Evolutionary conservation across 2,329 filamentous ascomycete genomes (phyloP).

Genomic region (Botryosphaeria dothidea): DNA sequence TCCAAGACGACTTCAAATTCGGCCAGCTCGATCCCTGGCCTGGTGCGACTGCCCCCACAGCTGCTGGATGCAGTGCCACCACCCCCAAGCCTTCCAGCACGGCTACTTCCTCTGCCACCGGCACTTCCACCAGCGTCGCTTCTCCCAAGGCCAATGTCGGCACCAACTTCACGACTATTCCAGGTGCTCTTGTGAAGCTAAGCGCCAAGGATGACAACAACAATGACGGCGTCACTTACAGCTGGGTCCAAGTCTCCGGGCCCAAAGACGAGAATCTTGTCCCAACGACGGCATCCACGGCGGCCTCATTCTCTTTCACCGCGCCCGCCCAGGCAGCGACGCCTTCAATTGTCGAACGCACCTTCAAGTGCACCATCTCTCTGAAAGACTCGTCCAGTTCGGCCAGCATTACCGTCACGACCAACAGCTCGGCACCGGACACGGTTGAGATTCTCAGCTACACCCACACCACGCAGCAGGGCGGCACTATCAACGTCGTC

Average conservation of each 20-base stretch:
- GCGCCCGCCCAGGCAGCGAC: slow-evolving; percentile 25
- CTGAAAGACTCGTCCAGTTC: slow-evolving; percentile 27
- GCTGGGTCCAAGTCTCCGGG: slow-evolving; percentile 33
- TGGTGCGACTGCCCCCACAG: slow-evolving; percentile 29
- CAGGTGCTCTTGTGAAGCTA: slow-evolving; percentile 32
- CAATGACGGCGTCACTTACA: slow-evolving; percentile 30
- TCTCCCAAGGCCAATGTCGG: slow-evolving; percentile 21
- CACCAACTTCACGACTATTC: slow-evolving; percentile 25
- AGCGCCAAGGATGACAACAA: slow-evolving; percentile 30
- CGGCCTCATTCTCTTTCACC: slow-evolving; percentile 27
- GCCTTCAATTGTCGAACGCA: slow-evolving; percentile 28
- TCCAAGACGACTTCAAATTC: slow-evolving; percentile 34
- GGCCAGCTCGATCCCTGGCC: slow-evolving; percentile 43
- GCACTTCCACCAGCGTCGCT: slow-evolving; percentile 26
- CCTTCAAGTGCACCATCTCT: slow-evolving; percentile 32
- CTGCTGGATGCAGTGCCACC: slow-evolving; percentile 28
- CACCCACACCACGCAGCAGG: slow-evolving; percentile 32
- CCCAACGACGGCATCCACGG: slow-evolving; percentile 26
- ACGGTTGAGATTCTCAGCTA: slow-evolving; percentile 35
- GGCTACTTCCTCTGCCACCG: slow-evolving; percentile 21
- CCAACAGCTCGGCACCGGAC: slow-evolving; percentile 29
- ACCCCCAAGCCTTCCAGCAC: slow-evolving; percentile 23
- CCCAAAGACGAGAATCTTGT: slow-evolving; percentile 23
- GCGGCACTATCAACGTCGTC: slow-evolving; percentile 33
- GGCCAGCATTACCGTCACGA: slow-evolving; percentile 31